Conservation (phyloP, 345 rosid genomes). For the Eucalyptus leucophloia region DNA sequence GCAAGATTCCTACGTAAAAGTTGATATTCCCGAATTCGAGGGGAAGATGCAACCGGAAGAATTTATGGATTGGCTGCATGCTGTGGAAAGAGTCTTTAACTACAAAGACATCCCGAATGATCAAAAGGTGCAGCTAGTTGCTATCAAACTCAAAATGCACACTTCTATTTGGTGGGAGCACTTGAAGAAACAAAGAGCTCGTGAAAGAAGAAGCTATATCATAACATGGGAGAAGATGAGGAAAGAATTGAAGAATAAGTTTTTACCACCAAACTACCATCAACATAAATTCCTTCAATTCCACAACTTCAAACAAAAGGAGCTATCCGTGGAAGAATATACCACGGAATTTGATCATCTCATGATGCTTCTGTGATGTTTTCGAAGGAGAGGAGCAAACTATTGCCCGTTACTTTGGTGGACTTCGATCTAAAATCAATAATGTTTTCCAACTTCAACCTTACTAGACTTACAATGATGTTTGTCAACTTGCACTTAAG, state of each 20-base stretch:
- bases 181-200: not conserved
- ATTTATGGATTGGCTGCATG: not conserved
- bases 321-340: rapidly evolving
- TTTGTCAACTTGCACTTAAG: not conserved
- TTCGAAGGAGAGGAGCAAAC: not conserved
- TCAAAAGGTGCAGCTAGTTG: not conserved
- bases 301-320: not conserved
- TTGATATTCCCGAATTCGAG: not conserved
- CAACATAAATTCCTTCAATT: not conserved
- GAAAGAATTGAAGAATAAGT: not conserved
- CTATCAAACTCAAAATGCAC: not conserved
- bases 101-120: no score
- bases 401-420: not conserved
- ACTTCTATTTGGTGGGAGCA: not conserved
- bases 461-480: not conserved
- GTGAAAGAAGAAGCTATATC: not conserved
- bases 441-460: not conserved
- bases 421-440: not conserved
- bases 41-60: not conserved
- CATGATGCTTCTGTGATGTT: not conserved
- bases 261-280: not conserved
- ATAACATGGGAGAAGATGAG: not conserved
- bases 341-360: rapidly evolving
- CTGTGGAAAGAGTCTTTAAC: not conserved
- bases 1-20: not conserved